These are phyloP conservation scores for Anthracocystis panici-leucophaei DNA, from an alignment of 1,284 basidiomycete genomes.

Conservation along the genomic window DNA sequence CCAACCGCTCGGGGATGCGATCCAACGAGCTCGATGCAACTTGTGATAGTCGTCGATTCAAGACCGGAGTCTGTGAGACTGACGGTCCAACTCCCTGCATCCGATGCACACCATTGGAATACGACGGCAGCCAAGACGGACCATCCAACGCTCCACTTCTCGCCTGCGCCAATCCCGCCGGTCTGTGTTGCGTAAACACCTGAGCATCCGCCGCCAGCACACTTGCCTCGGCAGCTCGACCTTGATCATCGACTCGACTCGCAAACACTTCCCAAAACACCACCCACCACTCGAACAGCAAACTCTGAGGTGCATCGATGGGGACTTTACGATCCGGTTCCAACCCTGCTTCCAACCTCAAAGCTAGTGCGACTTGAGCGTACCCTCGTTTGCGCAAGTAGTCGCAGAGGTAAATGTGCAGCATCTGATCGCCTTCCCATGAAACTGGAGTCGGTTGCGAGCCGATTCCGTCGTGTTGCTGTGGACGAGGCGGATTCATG, in stretches of 20 bases:
- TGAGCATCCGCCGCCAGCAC: slow-evolving; percentile 18
- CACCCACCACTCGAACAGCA: slow-evolving; percentile 52
- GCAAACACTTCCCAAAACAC: slow-evolving; percentile 49
- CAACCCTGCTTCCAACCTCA: slow-evolving; percentile 32
- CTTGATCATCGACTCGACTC: slow-evolving; percentile 4
- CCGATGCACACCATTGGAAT: neutral
- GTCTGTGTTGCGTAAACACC: slow-evolving; percentile 8
- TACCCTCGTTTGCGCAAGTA: slow-evolving; percentile 44
- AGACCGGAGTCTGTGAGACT: neutral
- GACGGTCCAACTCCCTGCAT: neutral
- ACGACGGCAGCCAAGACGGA: neutral
- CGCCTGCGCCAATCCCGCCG: slow-evolving; percentile 3
- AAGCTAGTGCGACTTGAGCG: slow-evolving; percentile 24
- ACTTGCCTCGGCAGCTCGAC: neutral
- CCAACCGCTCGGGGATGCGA: too few species aligned
- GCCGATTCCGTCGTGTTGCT: neutral
- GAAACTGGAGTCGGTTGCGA: slow-evolving; percentile 3
- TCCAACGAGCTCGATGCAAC: neutral
- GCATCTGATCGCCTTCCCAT: slow-evolving; percentile 47
- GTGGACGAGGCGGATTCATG: neutral
- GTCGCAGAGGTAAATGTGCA: slow-evolving; percentile 51
- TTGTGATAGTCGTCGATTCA: neutral
- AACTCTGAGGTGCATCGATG: slow-evolving; percentile 45
- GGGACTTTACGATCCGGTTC: slow-evolving; percentile 26
- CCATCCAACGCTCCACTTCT: neutral